Evolutionary conservation across 257 asterid genomes (phyloP).

Genomic region (Lycium ferocissimum): DNA sequence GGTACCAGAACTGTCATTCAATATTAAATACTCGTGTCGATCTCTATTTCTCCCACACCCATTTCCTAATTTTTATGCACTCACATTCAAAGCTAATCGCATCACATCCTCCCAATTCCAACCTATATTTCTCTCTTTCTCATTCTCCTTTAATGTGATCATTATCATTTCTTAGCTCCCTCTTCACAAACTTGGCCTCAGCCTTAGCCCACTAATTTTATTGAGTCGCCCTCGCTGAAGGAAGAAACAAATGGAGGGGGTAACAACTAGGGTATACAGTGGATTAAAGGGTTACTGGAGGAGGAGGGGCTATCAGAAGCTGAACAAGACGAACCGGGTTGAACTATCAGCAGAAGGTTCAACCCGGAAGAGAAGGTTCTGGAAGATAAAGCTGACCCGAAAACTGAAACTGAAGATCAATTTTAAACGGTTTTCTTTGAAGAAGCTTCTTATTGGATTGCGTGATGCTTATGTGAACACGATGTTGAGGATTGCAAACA

Average conservation of each 20-base stretch:
- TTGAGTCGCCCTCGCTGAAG: too few species aligned
- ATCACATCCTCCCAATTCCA: neutral
- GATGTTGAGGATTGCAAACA: constrained; percentile 43
- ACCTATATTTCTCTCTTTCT: neutral
- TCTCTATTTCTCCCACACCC: neutral
- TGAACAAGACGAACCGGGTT: constrained; percentile 35
- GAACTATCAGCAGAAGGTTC: constrained; percentile 28
- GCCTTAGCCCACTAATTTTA: too few species aligned
- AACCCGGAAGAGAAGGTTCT: constrained; percentile 33
- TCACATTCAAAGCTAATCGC: neutral
- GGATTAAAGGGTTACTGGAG: constrained; percentile 47
- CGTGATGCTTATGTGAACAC: constrained; percentile 51
- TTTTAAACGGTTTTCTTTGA: constrained; percentile 38
- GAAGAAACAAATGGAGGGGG: constrained; percentile 40
- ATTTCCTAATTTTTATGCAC: neutral
- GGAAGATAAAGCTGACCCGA: constrained; percentile 39
- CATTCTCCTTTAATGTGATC: neutral
- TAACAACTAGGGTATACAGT: constrained; percentile 24
- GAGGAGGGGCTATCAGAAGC: constrained; percentile 41
- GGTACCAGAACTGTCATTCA: neutral
- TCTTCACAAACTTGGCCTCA: too few species aligned
- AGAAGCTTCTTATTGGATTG: constrained; percentile 38
- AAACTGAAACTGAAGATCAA: constrained; percentile 44
- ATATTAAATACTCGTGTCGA: neutral
- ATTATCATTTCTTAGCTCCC: neutral